Percentiles rank a stretch among this genome's conserved stretches.
These are phyloP conservation scores for Salix koriyanagi DNA, from an alignment of 345 rosid species.

Conservation along the genomic window DNA sequence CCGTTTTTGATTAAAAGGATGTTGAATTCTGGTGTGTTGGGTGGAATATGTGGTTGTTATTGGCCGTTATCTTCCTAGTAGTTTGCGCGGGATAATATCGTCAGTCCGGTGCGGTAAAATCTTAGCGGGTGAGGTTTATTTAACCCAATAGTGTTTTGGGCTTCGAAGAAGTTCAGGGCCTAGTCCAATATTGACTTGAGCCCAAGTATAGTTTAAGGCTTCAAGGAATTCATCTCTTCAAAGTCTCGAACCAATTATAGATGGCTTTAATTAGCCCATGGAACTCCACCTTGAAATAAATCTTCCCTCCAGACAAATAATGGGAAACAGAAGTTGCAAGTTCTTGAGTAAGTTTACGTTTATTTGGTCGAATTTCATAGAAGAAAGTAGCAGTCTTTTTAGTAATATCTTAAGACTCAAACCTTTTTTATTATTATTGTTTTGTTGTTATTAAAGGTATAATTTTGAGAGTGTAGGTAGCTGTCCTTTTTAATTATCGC, in stretches of 20 bases:
- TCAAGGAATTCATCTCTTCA: too few species aligned
- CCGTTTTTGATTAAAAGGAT: neutral
- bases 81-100: neutral
- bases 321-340: neutral
- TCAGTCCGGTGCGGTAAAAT: neutral
- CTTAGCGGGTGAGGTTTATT: neutral
- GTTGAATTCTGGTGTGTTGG: too few species aligned
- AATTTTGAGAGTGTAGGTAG: neutral
- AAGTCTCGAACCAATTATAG: too few species aligned
- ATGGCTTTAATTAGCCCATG: too few species aligned
- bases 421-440: neutral
- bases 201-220: too few species aligned
- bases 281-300: too few species aligned
- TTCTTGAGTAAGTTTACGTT: neutral
- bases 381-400: neutral
- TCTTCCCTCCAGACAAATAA: too few species aligned
- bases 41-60: neutral
- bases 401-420: neutral
- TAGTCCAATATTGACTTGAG: too few species aligned
- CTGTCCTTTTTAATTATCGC: neutral
- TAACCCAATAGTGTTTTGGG: neutral
- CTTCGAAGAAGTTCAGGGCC: too few species aligned
- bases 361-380: neutral
- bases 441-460: too few species aligned
- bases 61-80: conserved; percentile 2